Evolutionary conservation across 805 yeast species (phyloP).

Genomic region (Wickerhamomyces sydowiorum): DNA sequence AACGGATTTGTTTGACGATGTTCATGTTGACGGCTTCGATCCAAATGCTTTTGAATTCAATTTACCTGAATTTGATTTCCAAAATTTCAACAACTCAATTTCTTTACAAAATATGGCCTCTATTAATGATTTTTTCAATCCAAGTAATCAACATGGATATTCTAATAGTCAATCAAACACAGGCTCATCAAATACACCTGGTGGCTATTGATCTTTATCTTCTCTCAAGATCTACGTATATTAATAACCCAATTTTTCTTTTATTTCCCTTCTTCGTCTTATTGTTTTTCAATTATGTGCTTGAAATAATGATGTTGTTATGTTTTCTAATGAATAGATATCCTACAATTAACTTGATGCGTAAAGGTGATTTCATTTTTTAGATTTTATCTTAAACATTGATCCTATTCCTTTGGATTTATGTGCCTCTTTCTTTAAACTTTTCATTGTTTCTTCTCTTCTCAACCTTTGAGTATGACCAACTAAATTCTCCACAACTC

Average conservation of each 20-base stretch:
- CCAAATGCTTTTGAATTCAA: slow-evolving; percentile 18
- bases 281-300: no score
- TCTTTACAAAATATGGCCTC: slow-evolving; percentile 19
- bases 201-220: not conserved
- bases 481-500: slow-evolving; percentile 82
- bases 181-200: not conserved
- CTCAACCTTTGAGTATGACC: slow-evolving; percentile 84
- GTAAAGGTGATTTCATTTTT: not conserved
- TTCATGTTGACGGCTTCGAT: slow-evolving; percentile 10
- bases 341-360: no score
- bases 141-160: no score
- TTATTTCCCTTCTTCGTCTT: no score
- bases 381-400: slow-evolving; percentile 2
- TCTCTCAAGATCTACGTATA: no score
- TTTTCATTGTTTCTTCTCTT: slow-evolving; percentile 38
- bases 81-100: slow-evolving; percentile 16
- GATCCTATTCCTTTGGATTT: slow-evolving; percentile 10
- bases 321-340: no score
- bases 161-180: no score
- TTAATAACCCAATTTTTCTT: no score
- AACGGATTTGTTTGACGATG: slow-evolving; percentile 7
- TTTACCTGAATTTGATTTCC: slow-evolving; percentile 22
- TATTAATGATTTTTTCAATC: slow-evolving; percentile 12
- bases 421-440: slow-evolving; percentile 26
- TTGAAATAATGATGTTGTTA: no score